phyloP scores from a whole-genome alignment of 768 basidiomycete genomes.

The Tylopilus subfusipes region DNA sequence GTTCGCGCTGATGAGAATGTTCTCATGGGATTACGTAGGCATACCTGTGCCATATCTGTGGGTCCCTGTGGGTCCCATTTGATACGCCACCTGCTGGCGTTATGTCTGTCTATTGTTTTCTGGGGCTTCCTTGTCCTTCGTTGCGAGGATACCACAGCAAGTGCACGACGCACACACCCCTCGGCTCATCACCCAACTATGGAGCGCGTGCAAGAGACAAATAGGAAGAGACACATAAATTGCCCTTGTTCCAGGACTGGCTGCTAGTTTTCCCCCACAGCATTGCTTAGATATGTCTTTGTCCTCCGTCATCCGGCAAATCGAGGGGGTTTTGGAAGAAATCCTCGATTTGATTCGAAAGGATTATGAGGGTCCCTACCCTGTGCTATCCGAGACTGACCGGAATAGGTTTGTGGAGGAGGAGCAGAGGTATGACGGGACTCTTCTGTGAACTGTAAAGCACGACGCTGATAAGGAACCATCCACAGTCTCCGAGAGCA shows the following conservation, averaged over 20 bases:
- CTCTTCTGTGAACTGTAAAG: background rate
- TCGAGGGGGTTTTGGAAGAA: background rate
- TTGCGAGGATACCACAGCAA: slow-evolving; percentile 12
- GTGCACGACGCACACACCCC: background rate
- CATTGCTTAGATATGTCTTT: slow-evolving; percentile 2
- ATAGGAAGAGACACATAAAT: slow-evolving; percentile 12
- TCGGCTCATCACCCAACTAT: background rate
- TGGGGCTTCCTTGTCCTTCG: slow-evolving; percentile 9
- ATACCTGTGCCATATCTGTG: background rate
- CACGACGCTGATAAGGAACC: background rate
- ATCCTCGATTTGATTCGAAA: background rate
- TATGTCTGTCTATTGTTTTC: slow-evolving; percentile 12
- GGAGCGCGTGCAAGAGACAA: background rate
- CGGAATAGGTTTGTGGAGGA: background rate
- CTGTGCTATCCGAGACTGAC: slow-evolving; percentile 6
- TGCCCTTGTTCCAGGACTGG: background rate
- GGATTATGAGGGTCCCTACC: background rate
- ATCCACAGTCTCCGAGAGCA: slow-evolving; percentile 8
- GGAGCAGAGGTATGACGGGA: background rate
- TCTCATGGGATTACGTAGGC: background rate
- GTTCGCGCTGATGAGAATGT: slow-evolving; percentile 44
- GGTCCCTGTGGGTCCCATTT: background rate
- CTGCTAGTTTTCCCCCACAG: background rate
- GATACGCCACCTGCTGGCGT: background rate
- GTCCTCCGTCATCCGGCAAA: background rate